Base-by-base conservation (phyloP, 2,329 filamentous ascomycete genomes). In the Cladosporium oxysporum region DNA sequence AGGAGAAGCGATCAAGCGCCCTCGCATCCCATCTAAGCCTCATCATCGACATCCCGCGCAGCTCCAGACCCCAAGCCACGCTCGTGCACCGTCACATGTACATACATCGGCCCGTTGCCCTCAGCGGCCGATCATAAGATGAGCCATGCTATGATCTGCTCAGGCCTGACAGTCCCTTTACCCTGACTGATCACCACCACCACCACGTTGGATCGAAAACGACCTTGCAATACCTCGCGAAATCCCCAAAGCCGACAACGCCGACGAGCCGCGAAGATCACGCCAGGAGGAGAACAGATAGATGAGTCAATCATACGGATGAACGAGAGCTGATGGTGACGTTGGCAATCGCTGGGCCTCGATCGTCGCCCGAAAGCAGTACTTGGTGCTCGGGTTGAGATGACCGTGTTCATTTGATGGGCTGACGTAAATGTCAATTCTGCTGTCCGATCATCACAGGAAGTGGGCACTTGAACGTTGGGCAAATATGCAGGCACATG, bases 51-150 rank as follows among this genome's bases (percentile, higher is more conserved):
- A 44, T 21, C 18, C 16, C 37, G 18, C 49, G 14, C 28, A 57
- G 52, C 26, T 62, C 59, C 59, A 62, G 59, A 31, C 59, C 29
- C 35, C 35, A 55, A 57, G 61, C 50, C 61, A 61, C 41, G 28
- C 28, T 33, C 23, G 33, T n/a, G 61, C 61, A 44, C 61, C 50
- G 49, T 63, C 61, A 63, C 61, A 63, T 63, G 61, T 63, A 63
- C 61, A 63, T 55, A 47, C 41, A 31, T 63, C 61, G 61, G 61
- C 61, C 50, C 50, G 50, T 55, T n/a, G 47, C 44, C 23, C 26
- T 47, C 59, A 21, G 12, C 33, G 49, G 60, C 5, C 35, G 50
- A 57, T 55, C 61, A 57, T 63, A 63, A 41, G 61, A 57, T 26
- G 26, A 49, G 47, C 61, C 12, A 26, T 31, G 12, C 5, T 63